Evolutionary conservation across 2,329 filamentous ascomycete genomes (phyloP).

Genomic region (Pseudogymnoascus pannorum): DNA sequence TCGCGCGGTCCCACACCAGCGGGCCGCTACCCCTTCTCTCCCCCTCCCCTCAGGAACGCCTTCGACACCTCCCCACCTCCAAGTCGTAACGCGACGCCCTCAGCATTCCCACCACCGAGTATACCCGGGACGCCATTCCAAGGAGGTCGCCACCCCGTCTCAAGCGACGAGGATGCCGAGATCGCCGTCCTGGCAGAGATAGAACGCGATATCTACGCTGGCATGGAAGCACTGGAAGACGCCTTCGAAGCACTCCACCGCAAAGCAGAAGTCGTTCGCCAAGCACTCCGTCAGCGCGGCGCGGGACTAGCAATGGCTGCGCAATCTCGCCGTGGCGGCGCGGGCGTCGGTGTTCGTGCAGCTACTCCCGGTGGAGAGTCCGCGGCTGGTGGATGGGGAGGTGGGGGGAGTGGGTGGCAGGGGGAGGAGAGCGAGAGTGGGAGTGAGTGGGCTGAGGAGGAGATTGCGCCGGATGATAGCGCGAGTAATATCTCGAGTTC

Average conservation of each 20-base stretch:
- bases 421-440: slow-evolving; percentile 31
- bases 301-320: slow-evolving; percentile 53
- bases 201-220: slow-evolving; percentile 84
- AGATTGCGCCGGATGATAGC: slow-evolving; percentile 69
- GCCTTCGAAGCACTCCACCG: slow-evolving; percentile 88
- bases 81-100: slow-evolving; percentile 26
- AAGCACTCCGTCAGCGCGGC: slow-evolving; percentile 70
- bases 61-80: neutral
- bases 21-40: slow-evolving; percentile 27
- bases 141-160: slow-evolving; percentile 53
- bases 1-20: slow-evolving; percentile 50
- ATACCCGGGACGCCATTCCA: slow-evolving; percentile 31
- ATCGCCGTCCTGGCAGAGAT: slow-evolving; percentile 85
- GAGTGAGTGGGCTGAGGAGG: slow-evolving; percentile 39
- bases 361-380: slow-evolving; percentile 34
- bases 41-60: slow-evolving; percentile 28
- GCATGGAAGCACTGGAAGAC: slow-evolving; percentile 92
- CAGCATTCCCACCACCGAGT: slow-evolving; percentile 47
- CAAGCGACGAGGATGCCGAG: slow-evolving; percentile 88
- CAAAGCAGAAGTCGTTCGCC: slow-evolving; percentile 73
- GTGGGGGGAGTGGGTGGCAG: slow-evolving; percentile 21
- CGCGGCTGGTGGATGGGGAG: slow-evolving; percentile 13
- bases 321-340: slow-evolving; percentile 21
- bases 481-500: slow-evolving; percentile 75
- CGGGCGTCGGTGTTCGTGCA: slow-evolving; percentile 30